Evolutionary conservation across 2,329 filamentous ascomycete species (phyloP).

Genomic region (Alternaria postmessia): DNA sequence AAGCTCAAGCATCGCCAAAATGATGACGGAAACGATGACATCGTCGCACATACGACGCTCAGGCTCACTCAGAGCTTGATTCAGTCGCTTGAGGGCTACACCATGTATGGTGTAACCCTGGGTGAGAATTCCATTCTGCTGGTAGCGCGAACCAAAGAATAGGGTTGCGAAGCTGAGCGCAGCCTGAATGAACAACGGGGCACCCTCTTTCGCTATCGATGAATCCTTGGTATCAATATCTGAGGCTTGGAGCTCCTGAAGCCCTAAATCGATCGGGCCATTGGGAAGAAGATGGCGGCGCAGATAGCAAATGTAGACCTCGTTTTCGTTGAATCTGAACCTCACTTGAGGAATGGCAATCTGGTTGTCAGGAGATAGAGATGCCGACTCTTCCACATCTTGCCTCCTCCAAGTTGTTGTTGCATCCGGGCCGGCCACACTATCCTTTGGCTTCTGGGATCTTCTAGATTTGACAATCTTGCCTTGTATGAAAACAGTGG

Average conservation of each 20-base stretch:
- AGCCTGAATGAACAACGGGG: conserved; percentile 26
- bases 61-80: conserved; percentile 32
- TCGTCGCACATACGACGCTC: conserved; percentile 33
- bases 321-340: conserved; percentile 23
- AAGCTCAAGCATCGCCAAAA: conserved; percentile 38
- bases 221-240: conserved; percentile 19
- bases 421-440: too few species aligned
- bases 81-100: conserved; percentile 35
- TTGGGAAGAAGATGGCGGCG: conserved; percentile 29
- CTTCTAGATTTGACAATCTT: conserved; percentile 40
- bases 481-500: conserved; percentile 34
- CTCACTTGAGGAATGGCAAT: background rate
- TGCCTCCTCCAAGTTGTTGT: conserved; percentile 3
- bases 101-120: conserved; percentile 35
- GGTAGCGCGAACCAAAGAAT: conserved; percentile 36
- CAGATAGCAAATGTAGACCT: conserved; percentile 39
- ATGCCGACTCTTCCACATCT: background rate
- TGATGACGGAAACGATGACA: conserved; percentile 34
- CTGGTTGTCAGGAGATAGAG: background rate
- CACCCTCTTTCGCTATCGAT: background rate
- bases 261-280: conserved; percentile 32
- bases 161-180: conserved; percentile 38
- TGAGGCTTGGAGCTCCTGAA: conserved; percentile 24
- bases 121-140: conserved; percentile 21
- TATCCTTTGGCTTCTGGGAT: conserved; percentile 8